Evolutionary conservation across 257 asterid species (phyloP).

Genomic region (Nicotiana tabacum): DNA sequence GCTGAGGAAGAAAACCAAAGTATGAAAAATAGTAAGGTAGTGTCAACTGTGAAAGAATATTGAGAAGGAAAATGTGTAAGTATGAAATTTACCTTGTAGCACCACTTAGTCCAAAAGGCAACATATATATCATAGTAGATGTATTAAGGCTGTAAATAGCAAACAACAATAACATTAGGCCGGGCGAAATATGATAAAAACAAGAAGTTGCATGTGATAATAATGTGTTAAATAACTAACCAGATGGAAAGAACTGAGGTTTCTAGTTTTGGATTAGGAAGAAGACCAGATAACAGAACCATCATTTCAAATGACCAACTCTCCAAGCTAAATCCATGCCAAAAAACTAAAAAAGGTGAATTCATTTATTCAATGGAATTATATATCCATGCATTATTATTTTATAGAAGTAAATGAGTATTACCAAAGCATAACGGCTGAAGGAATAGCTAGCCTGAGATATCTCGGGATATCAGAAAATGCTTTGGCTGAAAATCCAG

Average conservation of each 20-base stretch:
- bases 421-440: conserved; percentile 64
- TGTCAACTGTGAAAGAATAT: not conserved
- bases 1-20: conserved; percentile 14
- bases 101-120: conserved; percentile 68
- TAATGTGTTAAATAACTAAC: conserved; percentile 9
- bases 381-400: too few species aligned
- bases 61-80: not conserved
- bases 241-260: conserved; percentile 67
- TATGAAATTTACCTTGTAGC: conserved; percentile 37
- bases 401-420: too few species aligned
- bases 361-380: too few species aligned
- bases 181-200: too few species aligned
- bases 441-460: conserved; percentile 55
- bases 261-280: conserved; percentile 65
- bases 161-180: not conserved
- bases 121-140: conserved; percentile 50
- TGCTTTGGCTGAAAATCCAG: conserved; percentile 48
- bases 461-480: conserved; percentile 41
- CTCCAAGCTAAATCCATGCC: conserved; percentile 42
- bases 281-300: conserved; percentile 69
- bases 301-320: conserved; percentile 66
- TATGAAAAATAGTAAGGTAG: not conserved
- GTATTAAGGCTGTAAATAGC: conserved; percentile 47
- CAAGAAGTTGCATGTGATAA: too few species aligned
- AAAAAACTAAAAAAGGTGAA: too few species aligned